These are phyloP conservation scores for Umbelopsis sp. DNA, from an alignment of 192 early-diverging fungal genomes.

Conservation along the genomic window DNA sequence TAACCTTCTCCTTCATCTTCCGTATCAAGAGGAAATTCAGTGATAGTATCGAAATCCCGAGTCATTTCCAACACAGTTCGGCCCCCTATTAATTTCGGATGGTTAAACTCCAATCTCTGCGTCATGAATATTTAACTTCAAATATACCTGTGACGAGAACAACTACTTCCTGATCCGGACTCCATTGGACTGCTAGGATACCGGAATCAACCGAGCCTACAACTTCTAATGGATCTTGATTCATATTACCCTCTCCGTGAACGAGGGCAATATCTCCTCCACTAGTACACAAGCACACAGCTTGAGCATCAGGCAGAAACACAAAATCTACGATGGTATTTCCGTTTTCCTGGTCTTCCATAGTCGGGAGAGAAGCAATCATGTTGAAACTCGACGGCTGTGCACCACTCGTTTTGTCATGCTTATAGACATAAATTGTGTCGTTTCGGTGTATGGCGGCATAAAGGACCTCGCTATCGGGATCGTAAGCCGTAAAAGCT, in stretches of 20 bases:
- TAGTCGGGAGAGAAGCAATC: slow-evolving; percentile 36
- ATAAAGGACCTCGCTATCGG: slow-evolving; percentile 55
- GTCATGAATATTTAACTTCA: not conserved
- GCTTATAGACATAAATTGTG: slow-evolving; percentile 36
- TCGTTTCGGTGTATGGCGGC: slow-evolving; percentile 47
- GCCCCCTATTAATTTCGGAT: slow-evolving; percentile 40
- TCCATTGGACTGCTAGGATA: slow-evolving; percentile 76
- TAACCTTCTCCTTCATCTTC: slow-evolving; percentile 71
- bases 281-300: slow-evolving; percentile 52
- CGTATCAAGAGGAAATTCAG: slow-evolving; percentile 76
- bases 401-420: not conserved
- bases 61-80: slow-evolving; percentile 86
- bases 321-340: slow-evolving; percentile 51
- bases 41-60: slow-evolving; percentile 87
- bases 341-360: slow-evolving; percentile 34
- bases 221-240: slow-evolving; percentile 50
- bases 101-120: not conserved
- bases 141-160: slow-evolving; percentile 74
- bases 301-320: slow-evolving; percentile 58
- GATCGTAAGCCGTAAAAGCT: slow-evolving; percentile 46
- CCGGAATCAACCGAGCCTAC: slow-evolving; percentile 80
- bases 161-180: slow-evolving; percentile 88
- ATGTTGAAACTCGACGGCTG: slow-evolving; percentile 38
- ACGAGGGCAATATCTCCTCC: slow-evolving; percentile 62
- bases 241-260: slow-evolving; percentile 41